Evolutionary conservation across 1,139 yeast species (phyloP), one percentile per base, ranked within the genome.

Genomic region (Pichia cactophila): DNA sequence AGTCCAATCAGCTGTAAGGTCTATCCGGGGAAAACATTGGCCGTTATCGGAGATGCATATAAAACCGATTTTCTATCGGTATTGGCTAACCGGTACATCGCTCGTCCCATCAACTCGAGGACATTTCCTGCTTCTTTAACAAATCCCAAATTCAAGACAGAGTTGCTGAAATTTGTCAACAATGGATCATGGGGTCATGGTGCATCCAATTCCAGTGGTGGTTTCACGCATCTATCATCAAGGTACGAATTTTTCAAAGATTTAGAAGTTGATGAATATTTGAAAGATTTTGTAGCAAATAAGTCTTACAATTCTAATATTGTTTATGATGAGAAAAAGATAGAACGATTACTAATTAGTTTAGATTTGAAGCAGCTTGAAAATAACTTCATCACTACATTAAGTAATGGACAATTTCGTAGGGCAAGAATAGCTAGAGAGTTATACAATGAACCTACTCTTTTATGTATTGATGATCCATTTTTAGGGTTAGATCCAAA

Each of bases 341-440:
- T 61, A 14, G 41, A 50, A 16, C 63, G 64, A 35, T 45, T 62
- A 33, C 41, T 69, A 31, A 69, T 69, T 43, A 58, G 59, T 33
- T 74, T 92, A 54, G 72, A 77, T 47, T 70, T 92, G 54, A 65
- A 63, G 8, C 82, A 78, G 1, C 68, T 88, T 50, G 72, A 78
- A 49, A 70, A 78, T 50, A 76, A 87, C 54, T 90, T 95, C 89
- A 79, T 87, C 43, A 87, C 87, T 64, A 86, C 94, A 0, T 71
- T 92, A 45, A 86, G 96, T 65, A 92, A 92, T 63, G 98, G 98
- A 0, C 98, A 92, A 66, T 81, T 86, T 65, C 74, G 98, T 57
- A 72, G 98, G 45, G 96, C 97, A 0, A 73, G 96, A 53, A 70
- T 92, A 33, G 97, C 97, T 0, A 76, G 78, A 54, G 79, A 90